Evolutionary conservation across 108 stramenopile genomes (phyloP), one percentile per base, ranked within the genome.

Genomic region (Chaetoceros muelleri): DNA sequence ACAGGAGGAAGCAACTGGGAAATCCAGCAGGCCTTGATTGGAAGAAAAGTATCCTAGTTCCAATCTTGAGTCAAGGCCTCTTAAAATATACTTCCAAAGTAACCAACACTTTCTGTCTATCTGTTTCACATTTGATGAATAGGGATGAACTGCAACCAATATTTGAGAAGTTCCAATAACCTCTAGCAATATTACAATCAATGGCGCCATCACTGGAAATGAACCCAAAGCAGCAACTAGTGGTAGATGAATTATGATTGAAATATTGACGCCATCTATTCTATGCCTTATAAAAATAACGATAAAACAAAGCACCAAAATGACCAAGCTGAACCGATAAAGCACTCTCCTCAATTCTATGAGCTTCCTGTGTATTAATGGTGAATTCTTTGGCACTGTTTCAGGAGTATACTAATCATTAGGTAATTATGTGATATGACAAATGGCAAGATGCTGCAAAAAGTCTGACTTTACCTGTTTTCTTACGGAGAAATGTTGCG

Each of bases 131-230:
- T n/a, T n/a, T n/a, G n/a, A n/a, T 20, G 82, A 75, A 48, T 71
- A 69, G 1, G 82, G 84, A 65, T 90, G 85, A 24, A 81, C 81
- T 0, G 75, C 67, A 18, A 66, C 72, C 46, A 90, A 57, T 55
- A 90, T 85, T 24, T 83, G 55, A 2, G 89, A 81, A 16, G 81
- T 82, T 19, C 83, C 89, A 21, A 84, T 34, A 26, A 79, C 72
- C 49, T 90, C 89, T 7, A 87, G 58, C 8, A 71, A 72, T 40
- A 87, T 73, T 27, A 85, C 40, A 65, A 66, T 80, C 19, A 79
- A 48, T 1, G 89, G 85, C 10, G 70, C 71, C 1, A 68, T 61
- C 2, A 82, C 50, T 2, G 89, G 89, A 29, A 85, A 71, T 1
- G 67, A 27, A 34, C 76, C 72, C 10, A 85, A 48, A 7, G 85